Conservation (phyloP, 208 protist species). For the Crithidia fasciculata region DNA sequence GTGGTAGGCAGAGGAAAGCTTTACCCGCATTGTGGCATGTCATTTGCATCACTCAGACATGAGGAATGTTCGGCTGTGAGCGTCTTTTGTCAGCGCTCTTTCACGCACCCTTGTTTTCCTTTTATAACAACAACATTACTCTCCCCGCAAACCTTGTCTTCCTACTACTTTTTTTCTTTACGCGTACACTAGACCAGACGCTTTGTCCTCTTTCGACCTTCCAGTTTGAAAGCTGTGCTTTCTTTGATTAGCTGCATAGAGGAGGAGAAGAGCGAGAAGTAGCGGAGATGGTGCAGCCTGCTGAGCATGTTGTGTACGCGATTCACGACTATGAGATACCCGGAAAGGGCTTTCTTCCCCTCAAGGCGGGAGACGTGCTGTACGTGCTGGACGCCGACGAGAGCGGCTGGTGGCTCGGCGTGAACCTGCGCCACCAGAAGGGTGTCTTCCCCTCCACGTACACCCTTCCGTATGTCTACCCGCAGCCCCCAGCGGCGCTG, state of each 20-base stretch:
- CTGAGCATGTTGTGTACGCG: constrained; percentile 41
- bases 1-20: too few species aligned
- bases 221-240: background rate
- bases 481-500: constrained; percentile 36
- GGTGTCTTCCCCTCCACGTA: constrained; percentile 83
- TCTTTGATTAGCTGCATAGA: background rate
- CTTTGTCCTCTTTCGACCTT: too few species aligned
- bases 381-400: constrained; percentile 59
- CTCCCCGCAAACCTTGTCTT: too few species aligned
- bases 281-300: constrained; percentile 25
- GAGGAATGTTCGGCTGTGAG: too few species aligned
- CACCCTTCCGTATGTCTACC: constrained; percentile 45
- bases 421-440: constrained; percentile 47
- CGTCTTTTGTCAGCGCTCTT: too few species aligned
- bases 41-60: too few species aligned
- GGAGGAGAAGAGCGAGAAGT: background rate
- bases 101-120: too few species aligned
- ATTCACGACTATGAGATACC: constrained; percentile 65
- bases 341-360: constrained; percentile 49
- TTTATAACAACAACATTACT: too few species aligned
- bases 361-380: constrained; percentile 59
- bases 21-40: too few species aligned
- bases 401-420: constrained; percentile 81
- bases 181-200: too few species aligned
- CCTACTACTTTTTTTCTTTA: too few species aligned